Percentiles rank a stretch among this genome's conserved stretches.
These are phyloP conservation scores for Bimuria novae-zelandiae DNA, from an alignment of 2,329 filamentous ascomycete genomes.

Conservation along the genomic window DNA sequence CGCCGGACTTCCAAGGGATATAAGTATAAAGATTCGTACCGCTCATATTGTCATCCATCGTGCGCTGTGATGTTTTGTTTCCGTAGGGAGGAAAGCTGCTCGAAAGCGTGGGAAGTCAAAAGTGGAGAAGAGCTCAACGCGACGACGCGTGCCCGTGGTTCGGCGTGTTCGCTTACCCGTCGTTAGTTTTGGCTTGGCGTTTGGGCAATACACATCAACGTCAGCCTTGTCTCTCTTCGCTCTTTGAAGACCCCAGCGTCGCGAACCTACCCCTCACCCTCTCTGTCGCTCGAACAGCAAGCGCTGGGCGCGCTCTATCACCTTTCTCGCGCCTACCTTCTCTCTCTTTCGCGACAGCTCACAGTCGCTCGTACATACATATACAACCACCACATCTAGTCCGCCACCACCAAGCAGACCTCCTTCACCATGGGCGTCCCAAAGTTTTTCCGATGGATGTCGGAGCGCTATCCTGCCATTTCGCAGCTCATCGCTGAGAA, in stretches of 20 bases:
- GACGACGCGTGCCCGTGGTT: not conserved
- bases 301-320: slow-evolving; percentile 32
- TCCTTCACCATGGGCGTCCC: slow-evolving; percentile 66
- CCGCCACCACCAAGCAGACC: slow-evolving; percentile 21
- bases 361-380: not conserved
- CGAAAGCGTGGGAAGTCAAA: not conserved
- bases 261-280: slow-evolving; percentile 36
- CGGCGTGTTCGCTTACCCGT: slow-evolving; percentile 1
- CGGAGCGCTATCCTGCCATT: slow-evolving; percentile 97
- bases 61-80: not conserved
- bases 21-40: slow-evolving; percentile 27
- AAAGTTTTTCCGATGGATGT: slow-evolving; percentile 99
- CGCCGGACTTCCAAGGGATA: not conserved
- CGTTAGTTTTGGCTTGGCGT: slow-evolving; percentile 1
- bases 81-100: not conserved
- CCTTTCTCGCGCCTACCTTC: slow-evolving; percentile 17
- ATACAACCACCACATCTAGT: slow-evolving; percentile 8
- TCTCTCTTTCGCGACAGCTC: not conserved
- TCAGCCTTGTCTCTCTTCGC: slow-evolving; percentile 12
- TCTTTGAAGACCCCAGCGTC: slow-evolving; percentile 49
- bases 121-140: slow-evolving; percentile 12
- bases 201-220: not conserved
- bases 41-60: slow-evolving; percentile 47
- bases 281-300: slow-evolving; percentile 17
- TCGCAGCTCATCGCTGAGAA: slow-evolving; percentile 99